These are phyloP conservation scores for Pythium aristosporum DNA, from an alignment of 352 stramenopile species.

Conservation along the genomic window DNA sequence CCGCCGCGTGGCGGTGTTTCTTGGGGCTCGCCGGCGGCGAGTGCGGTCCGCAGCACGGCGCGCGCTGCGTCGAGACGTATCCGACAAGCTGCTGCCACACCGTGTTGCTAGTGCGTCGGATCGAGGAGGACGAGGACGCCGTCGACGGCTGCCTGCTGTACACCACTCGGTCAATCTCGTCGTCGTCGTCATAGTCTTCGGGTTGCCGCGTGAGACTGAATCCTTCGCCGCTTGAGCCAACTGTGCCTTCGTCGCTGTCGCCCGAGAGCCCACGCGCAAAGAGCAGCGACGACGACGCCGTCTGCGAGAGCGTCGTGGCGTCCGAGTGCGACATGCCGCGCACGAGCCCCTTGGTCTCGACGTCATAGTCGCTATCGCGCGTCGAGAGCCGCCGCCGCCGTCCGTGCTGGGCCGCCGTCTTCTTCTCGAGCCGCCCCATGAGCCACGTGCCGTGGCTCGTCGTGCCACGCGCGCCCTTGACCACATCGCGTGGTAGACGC, in stretches of 20 bases:
- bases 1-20: not conserved
- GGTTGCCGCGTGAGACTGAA: constrained; percentile 10
- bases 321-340: constrained; percentile 49
- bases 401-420: not conserved
- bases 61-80: constrained; percentile 15
- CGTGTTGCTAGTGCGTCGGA: not conserved
- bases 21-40: constrained; percentile 10
- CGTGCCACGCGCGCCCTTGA: not conserved
- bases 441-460: constrained; percentile 7
- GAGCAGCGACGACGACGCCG: constrained; percentile 9
- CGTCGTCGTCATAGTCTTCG: constrained; percentile 19
- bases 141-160: not conserved
- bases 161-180: not conserved
- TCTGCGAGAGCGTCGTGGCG: constrained; percentile 35
- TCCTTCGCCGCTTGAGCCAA: constrained; percentile 14
- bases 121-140: not conserved
- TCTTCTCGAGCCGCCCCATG: constrained; percentile 22
- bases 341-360: not conserved
- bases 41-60: constrained; percentile 8
- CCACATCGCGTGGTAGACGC: not conserved
- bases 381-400: constrained; percentile 10
- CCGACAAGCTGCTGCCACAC: constrained; percentile 23
- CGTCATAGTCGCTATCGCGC: constrained; percentile 1
- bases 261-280: constrained; percentile 10
- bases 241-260: constrained; percentile 32